phyloP scores from a whole-genome alignment of 768 basidiomycete species.

The Gautieria morchelliformis region DNA sequence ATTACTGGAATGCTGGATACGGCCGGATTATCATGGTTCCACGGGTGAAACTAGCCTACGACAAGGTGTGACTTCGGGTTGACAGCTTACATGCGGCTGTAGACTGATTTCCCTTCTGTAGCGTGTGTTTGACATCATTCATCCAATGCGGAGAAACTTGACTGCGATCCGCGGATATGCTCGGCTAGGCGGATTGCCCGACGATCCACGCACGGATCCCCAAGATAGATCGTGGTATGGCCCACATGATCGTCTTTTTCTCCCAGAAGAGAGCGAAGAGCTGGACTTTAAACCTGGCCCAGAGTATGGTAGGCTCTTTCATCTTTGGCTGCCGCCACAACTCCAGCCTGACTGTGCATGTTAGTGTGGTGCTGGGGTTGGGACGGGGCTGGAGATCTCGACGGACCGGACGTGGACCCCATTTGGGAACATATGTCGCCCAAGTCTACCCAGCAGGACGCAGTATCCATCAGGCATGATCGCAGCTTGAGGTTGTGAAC shows the following conservation, averaged over 20 bases:
- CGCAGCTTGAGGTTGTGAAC: constrained; percentile 22
- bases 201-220: constrained; percentile 93
- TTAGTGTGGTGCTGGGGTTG: constrained; percentile 99
- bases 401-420: constrained; percentile 95
- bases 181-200: constrained; percentile 91
- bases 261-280: constrained; percentile 72
- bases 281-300: constrained; percentile 77
- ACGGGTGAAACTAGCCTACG: constrained; percentile 92
- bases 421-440: constrained; percentile 83
- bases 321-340: constrained; percentile 2
- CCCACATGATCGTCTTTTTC: constrained; percentile 91
- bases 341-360: background rate
- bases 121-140: constrained; percentile 93
- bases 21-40: constrained; percentile 98
- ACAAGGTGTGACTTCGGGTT: constrained; percentile 27
- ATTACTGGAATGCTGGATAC: constrained; percentile 95
- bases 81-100: background rate
- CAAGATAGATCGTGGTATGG: constrained; percentile 99
- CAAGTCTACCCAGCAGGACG: constrained; percentile 42
- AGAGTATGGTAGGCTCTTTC: constrained; percentile 58
- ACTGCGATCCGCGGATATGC: constrained; percentile 93
- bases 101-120: constrained; percentile 21
- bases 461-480: constrained; percentile 66
- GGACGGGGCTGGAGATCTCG: constrained; percentile 97
- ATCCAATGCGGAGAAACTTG: constrained; percentile 81